Base-by-base conservation (phyloP, 2,329 filamentous ascomycete species). In the Xylariaceae sp. region DNA sequence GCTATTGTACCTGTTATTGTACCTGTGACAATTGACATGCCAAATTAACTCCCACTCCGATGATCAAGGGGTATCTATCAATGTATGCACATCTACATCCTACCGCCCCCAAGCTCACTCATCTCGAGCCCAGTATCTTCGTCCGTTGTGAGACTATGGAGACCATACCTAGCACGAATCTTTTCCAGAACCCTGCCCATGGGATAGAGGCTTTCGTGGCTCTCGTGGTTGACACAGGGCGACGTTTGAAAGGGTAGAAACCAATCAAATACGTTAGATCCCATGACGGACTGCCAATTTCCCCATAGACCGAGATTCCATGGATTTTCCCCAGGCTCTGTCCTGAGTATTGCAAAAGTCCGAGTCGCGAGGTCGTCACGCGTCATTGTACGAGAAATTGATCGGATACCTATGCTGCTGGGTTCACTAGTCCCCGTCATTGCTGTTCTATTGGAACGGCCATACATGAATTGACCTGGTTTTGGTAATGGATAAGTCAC, bases 261-360 rank as follows among this genome's bases (percentile, higher is more conserved):
- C 93, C 93, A 98, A 57, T 96, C 89, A 14, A 88, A 58, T 2
- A 86, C 61, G 19, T 75, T 83, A 45, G 81, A 75, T 0, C 93
- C 93, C 87, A 99, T 91, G 20, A 97, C 84, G 14, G 88, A 82
- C 61, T 85, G 84, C 75, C 92, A 88, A 68, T 98, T 98, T 23
- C 79, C 74, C 59, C 82, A 79, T 7, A 75, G 74, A 1, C 89
- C 90, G 0, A 95, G 76, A 65, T 96, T 85, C 87, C 91, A 99
- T 0, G 91, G 91, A 64, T 96, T 96, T 64, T 95, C 88, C 9
- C 90, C 88, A 0, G 84, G 81, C 2, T 85, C 78, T 0, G 89
- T 90, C 58, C 84, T 81, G 1, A 97, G 77, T 41, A 98, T 88
- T 12, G 90, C 91, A 70, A 96, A 98, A 10, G 84, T 89, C 23